A percentile compares a stretch with the other conserved stretches of the same genome.
Evolutionary conservation across 805 yeast genomes (phyloP).

Genomic region (Pichia nakasei): DNA sequence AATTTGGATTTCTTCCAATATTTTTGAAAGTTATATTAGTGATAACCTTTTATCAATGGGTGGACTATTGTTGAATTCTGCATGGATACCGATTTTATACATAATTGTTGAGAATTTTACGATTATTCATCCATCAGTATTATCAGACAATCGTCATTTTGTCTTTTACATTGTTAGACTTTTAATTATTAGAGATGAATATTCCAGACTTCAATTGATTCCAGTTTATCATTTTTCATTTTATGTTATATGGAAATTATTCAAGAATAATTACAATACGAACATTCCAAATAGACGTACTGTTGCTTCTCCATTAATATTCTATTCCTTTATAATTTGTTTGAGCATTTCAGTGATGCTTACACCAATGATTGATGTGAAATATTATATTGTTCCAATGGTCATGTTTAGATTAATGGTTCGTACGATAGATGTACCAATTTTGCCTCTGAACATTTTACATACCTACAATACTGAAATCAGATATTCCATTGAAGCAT

Average conservation of each 20-base stretch:
- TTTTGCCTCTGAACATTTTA: constrained; percentile 13
- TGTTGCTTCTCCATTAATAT: constrained; percentile 29
- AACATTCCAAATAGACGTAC: constrained; percentile 8
- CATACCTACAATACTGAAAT: constrained; percentile 18
- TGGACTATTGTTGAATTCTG: constrained; percentile 14
- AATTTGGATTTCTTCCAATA: constrained; percentile 47
- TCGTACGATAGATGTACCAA: constrained; percentile 30
- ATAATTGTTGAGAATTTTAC: constrained; percentile 52
- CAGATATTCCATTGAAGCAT: constrained; percentile 44
- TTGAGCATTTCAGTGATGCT: constrained; percentile 62
- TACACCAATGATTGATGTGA: constrained; percentile 88
- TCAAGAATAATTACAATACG: constrained; percentile 9
- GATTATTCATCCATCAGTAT: constrained; percentile 76
- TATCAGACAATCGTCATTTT: constrained; percentile 92
- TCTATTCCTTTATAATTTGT: constrained; percentile 43
- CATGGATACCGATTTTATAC: constrained; percentile 28
- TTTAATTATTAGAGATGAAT: constrained; percentile 42
- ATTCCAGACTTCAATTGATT: constrained; percentile 41
- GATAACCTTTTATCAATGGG: constrained; percentile 23
- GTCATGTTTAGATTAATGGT: constrained; percentile 61
- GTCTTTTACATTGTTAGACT: constrained; percentile 78
- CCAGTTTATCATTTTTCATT: constrained; percentile 62
- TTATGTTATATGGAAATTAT: constrained; percentile 19
- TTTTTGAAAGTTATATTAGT: constrained; percentile 32
- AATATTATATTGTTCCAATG: constrained; percentile 82